Base-by-base conservation (phyloP, 1,284 basidiomycete species). In the Marasmius oreades region DNA sequence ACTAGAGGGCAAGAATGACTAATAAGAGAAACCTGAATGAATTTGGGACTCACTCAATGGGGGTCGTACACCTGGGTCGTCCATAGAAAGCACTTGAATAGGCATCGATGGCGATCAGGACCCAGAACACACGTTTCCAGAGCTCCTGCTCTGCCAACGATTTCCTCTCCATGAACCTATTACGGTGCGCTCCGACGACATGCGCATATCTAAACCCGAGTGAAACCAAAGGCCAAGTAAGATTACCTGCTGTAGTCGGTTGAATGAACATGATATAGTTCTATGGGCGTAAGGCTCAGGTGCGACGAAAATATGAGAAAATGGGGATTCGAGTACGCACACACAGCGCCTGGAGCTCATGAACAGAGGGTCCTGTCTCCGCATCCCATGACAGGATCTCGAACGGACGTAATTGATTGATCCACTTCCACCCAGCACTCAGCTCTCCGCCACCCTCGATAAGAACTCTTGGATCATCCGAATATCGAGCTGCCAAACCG, bases 81-180 rank as follows among this genome's bases (percentile, higher is more conserved):
- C 81, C 81, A 28, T 82, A 72, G 2, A 72, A 70, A 0, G 76
- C 70, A 58, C 76, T 77, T 26, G 68, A 68, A 42, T 73, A 63
- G 5, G 76, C 67, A 54, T 73, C 72, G 18, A 70, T 57, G 18
- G 63, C 64, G 8, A 72, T 63, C 22, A 73, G 64, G 14, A 66
- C 63, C 79, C 78, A 80, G 63, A 82, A 83, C 0, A 77, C 77
- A 12, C 81, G 75, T 61, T 77, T 78, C 67, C 76, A 79, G n/a
- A 80, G 66, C 57, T 81, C 78, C 51, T 76, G 69, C 48, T 79
- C 67, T 4, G 62, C 58, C n/a, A 63, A 62, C 22, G 58, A 59
- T 22, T 53, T 48, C 20, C 46, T 4, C 18, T 47, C 45, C 20
- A 37, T 31, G 28, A 34, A 44, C 10, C 33, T 18, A 5, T 16